A percentile compares a stretch with the other conserved stretches of the same genome.
phyloP scores from a whole-genome alignment of 2,329 filamentous ascomycete species.

The Cercospora nicotianae region DNA sequence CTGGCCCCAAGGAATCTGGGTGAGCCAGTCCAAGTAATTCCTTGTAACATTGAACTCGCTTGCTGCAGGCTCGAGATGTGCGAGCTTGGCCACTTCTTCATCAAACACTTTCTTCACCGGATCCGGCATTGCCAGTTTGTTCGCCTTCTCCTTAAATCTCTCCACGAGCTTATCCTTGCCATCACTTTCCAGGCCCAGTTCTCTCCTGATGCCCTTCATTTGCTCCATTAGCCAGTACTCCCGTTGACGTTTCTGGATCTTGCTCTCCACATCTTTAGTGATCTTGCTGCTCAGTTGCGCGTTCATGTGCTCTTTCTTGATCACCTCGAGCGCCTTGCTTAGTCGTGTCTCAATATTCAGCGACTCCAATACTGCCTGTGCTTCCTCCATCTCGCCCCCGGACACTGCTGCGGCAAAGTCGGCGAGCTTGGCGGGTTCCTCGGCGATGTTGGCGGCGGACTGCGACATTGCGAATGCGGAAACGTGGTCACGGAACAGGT shows the following conservation, averaged over 20 bases:
- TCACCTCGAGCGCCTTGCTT: constrained; percentile 83
- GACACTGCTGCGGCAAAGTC: constrained; percentile 97
- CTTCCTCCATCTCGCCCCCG: constrained; percentile 85
- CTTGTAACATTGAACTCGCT: constrained; percentile 98
- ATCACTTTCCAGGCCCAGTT: constrained; percentile 94
- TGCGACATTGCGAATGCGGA: constrained; percentile 96
- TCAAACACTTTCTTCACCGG: constrained; percentile 97
- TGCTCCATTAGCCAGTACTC: constrained; percentile 99
- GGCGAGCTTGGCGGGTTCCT: constrained; percentile 91
- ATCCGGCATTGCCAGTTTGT: constrained; percentile 94
- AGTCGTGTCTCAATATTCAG: constrained; percentile 90
- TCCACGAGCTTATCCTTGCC: constrained; percentile 98
- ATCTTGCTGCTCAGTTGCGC: constrained; percentile 96
- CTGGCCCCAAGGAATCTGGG: constrained; percentile 96
- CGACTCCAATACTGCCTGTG: constrained; percentile 86
- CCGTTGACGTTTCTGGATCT: constrained; percentile 94
- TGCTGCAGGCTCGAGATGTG: constrained; percentile 89
- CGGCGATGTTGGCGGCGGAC: constrained; percentile 88
- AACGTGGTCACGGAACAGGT: constrained; percentile 93
- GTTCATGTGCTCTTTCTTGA: constrained; percentile 99
- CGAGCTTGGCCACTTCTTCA: constrained; percentile 95
- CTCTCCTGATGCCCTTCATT: constrained; percentile 96
- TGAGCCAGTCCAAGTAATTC: constrained; percentile 98
- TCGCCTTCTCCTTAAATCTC: constrained; percentile 93
- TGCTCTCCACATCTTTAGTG: constrained; percentile 93